phyloP scores from a whole-genome alignment of 2,329 filamentous ascomycete genomes.

The Byssoonygena ceratinophila region DNA sequence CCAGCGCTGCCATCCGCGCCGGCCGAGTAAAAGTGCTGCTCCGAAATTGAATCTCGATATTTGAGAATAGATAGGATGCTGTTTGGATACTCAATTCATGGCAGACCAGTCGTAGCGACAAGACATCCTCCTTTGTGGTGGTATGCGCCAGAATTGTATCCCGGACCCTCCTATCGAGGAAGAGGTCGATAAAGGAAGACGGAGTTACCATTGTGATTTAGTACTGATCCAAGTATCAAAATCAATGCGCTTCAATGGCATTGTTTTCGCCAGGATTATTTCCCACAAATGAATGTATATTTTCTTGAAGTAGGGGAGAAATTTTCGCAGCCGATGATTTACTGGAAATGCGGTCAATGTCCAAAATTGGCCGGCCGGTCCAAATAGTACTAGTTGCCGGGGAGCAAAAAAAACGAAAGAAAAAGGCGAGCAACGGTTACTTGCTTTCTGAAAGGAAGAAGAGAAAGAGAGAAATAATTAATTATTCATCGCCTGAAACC shows the following conservation, averaged over 20 bases:
- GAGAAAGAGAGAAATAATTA: not conserved
- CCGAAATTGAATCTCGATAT: conserved; percentile 37
- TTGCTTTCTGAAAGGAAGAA: not conserved
- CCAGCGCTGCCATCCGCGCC: conserved; percentile 60
- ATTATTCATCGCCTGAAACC: not conserved
- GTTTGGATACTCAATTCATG: conserved; percentile 27
- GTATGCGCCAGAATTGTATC: conserved; percentile 26
- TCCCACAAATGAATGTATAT: not conserved
- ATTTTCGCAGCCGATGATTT: not conserved
- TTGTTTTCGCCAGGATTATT: not conserved
- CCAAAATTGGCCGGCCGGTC: not conserved
- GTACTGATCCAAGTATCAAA: not conserved
- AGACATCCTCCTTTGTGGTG: conserved; percentile 26
- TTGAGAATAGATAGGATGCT: conserved; percentile 34
- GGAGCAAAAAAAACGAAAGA: not conserved
- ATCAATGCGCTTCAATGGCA: not conserved
- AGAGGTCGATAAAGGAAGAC: conserved; percentile 1
- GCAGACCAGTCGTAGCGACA: conserved; percentile 29
- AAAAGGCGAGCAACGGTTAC: not conserved
- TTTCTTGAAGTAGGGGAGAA: not conserved
- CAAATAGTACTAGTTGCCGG: not conserved
- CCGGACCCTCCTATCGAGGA: conserved; percentile 28
- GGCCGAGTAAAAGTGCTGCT: conserved; percentile 65
- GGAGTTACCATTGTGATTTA: conserved; percentile 1
- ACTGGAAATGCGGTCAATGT: conserved; percentile 3